phyloP scores from a whole-genome alignment of 2,329 filamentous ascomycete species.

The Aspergillus tamarii region DNA sequence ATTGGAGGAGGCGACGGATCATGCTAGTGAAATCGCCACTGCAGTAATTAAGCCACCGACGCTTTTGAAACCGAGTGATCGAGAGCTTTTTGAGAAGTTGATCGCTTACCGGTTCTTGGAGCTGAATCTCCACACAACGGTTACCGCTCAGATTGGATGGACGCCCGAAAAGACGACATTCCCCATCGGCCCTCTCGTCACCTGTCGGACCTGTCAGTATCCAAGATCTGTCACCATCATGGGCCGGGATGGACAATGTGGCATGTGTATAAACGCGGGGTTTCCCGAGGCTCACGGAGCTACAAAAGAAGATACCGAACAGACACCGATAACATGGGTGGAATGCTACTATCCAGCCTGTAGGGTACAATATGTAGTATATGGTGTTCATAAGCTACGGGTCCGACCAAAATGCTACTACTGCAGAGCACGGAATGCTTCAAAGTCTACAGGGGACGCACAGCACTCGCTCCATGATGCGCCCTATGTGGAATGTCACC shows the following conservation, averaged over 20 bases:
- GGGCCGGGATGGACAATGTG: slow-evolving; percentile 45
- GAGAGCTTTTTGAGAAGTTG: neutral
- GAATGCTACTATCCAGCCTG: slow-evolving; percentile 51
- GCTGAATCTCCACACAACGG: slow-evolving; percentile 50
- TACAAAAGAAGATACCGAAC: slow-evolving; percentile 18
- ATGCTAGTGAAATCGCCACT: neutral
- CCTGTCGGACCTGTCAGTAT: slow-evolving; percentile 48
- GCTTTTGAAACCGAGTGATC: neutral
- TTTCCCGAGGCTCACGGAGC: neutral
- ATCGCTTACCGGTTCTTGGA: slow-evolving; percentile 41
- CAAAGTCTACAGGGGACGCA: neutral
- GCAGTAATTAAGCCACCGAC: neutral
- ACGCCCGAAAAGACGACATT: slow-evolving; percentile 49
- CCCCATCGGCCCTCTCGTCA: slow-evolving; percentile 47
- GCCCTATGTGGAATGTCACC: slow-evolving; percentile 50
- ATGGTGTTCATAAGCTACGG: slow-evolving; percentile 45
- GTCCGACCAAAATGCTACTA: slow-evolving; percentile 55
- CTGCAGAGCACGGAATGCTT: slow-evolving; percentile 40
- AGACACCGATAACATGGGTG: slow-evolving; percentile 46
- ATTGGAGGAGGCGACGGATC: neutral
- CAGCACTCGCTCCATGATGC: slow-evolving; percentile 22
- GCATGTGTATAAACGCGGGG: slow-evolving; percentile 40
- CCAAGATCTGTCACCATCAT: slow-evolving; percentile 57
- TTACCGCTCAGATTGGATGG: slow-evolving; percentile 52
- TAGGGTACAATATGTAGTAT: slow-evolving; percentile 56